Conservation (phyloP, 108 stramenopile genomes). For the Bacterosira constricta region DNA sequence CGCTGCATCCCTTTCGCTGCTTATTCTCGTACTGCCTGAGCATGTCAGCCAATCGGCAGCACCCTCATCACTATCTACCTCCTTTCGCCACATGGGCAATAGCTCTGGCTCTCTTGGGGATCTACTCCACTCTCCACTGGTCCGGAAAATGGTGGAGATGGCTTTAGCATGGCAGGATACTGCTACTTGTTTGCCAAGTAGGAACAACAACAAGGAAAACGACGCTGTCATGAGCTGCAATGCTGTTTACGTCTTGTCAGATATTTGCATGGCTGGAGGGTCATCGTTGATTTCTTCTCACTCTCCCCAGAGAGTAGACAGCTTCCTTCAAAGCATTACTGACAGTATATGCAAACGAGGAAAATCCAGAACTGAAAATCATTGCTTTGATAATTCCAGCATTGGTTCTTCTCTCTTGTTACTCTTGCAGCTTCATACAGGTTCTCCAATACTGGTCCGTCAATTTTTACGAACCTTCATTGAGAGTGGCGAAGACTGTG, state of each 20-base stretch:
- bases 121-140: slow-evolving; percentile 43
- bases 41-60: slow-evolving; percentile 13
- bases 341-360: slow-evolving; percentile 18
- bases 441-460: slow-evolving; percentile 32
- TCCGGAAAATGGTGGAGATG: slow-evolving; percentile 35
- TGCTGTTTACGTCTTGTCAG: slow-evolving; percentile 21
- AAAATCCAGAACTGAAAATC: background rate
- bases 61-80: slow-evolving; percentile 18
- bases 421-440: slow-evolving; percentile 35
- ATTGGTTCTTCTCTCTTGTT: slow-evolving; percentile 34
- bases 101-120: slow-evolving; percentile 32
- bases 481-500: background rate
- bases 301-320: slow-evolving; percentile 16
- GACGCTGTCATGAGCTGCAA: background rate
- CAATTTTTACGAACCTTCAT: slow-evolving; percentile 22
- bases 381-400: background rate
- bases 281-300: slow-evolving; percentile 12
- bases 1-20: slow-evolving; percentile 32
- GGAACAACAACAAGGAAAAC: background rate
- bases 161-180: slow-evolving; percentile 34
- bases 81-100: slow-evolving; percentile 44
- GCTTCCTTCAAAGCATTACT: slow-evolving; percentile 21
- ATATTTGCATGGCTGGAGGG: slow-evolving; percentile 34
- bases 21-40: slow-evolving; percentile 33
- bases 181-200: background rate